Evolutionary conservation across 2,329 filamentous ascomycete genomes (phyloP).

Genomic region (Aspergillus tamarii): DNA sequence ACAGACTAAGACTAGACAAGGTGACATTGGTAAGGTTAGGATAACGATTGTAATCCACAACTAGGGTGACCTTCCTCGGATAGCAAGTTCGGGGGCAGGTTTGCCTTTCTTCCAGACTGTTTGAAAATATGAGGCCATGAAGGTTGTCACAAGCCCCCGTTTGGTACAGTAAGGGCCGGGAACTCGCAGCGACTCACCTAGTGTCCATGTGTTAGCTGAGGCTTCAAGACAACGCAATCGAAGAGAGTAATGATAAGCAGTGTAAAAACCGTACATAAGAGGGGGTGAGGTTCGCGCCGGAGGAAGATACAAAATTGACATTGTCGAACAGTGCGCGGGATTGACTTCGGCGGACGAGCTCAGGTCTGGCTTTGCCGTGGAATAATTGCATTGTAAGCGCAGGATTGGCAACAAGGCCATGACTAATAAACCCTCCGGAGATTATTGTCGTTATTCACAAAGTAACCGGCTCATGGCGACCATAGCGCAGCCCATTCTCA

Average conservation of each 20-base stretch:
- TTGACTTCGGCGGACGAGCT: background rate
- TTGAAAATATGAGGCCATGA: background rate
- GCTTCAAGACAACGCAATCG: background rate
- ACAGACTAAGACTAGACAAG: background rate
- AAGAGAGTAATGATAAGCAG: background rate
- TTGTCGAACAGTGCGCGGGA: background rate
- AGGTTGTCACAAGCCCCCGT: background rate
- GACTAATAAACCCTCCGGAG: background rate
- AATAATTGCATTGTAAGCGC: background rate
- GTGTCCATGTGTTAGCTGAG: background rate
- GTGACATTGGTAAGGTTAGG: background rate
- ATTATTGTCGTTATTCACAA: background rate
- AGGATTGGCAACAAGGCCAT: background rate
- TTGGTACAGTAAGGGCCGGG: background rate
- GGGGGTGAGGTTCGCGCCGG: no score
- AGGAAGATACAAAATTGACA: background rate
- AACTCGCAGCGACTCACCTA: background rate
- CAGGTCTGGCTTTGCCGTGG: background rate
- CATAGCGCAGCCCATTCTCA: background rate
- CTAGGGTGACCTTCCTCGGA: background rate
- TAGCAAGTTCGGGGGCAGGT: background rate
- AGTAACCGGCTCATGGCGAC: background rate
- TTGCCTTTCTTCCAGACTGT: background rate
- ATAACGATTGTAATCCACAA: background rate
- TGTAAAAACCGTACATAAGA: no score